Evolutionary conservation across 495 filamentous ascomycete species (phyloP).

Genomic region (Glonium stellatum): DNA sequence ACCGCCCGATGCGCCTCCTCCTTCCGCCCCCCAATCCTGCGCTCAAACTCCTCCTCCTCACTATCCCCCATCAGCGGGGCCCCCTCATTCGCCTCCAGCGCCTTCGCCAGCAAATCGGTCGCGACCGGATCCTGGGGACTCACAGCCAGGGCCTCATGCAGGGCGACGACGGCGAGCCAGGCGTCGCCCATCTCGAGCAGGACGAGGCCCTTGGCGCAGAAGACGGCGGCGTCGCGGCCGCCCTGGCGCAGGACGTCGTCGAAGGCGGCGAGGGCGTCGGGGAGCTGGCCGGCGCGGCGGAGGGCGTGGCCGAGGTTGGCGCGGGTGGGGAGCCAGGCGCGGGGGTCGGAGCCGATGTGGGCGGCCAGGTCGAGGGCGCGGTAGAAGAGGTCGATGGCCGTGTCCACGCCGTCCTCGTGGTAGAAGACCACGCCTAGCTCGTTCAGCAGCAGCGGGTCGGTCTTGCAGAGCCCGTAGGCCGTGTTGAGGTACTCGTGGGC

Average conservation of each 20-base stretch:
- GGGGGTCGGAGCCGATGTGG: constrained; percentile 71
- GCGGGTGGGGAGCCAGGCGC: constrained; percentile 79
- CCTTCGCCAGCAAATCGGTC: constrained; percentile 36
- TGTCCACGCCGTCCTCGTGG: constrained; percentile 72
- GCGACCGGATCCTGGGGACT: constrained; percentile 41
- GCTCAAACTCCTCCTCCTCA: constrained; percentile 28
- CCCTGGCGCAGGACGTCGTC: constrained; percentile 70
- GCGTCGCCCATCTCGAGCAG: constrained; percentile 36
- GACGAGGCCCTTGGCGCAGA: constrained; percentile 55
- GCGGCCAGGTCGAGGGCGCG: constrained; percentile 68
- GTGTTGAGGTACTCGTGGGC: constrained; percentile 94
- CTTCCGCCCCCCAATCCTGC: constrained; percentile 19
- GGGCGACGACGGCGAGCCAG: constrained; percentile 36
- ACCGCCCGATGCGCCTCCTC: constrained; percentile 17
- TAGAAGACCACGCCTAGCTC: constrained; percentile 93
- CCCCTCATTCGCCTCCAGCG: constrained; percentile 33
- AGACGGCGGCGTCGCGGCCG: constrained; percentile 54
- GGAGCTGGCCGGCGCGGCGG: constrained; percentile 58
- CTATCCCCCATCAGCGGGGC: constrained; percentile 22
- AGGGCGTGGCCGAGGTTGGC: constrained; percentile 86
- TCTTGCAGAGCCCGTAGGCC: constrained; percentile 66
- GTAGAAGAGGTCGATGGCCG: constrained; percentile 65
- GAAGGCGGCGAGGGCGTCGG: constrained; percentile 37
- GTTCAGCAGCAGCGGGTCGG: constrained; percentile 86
- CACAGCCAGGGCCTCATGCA: constrained; percentile 41